Evolutionary conservation across 139 green algal species (phyloP), one percentile per base, ranked within the genome.

Genomic region (Auxenochlorella protothecoides): DNA sequence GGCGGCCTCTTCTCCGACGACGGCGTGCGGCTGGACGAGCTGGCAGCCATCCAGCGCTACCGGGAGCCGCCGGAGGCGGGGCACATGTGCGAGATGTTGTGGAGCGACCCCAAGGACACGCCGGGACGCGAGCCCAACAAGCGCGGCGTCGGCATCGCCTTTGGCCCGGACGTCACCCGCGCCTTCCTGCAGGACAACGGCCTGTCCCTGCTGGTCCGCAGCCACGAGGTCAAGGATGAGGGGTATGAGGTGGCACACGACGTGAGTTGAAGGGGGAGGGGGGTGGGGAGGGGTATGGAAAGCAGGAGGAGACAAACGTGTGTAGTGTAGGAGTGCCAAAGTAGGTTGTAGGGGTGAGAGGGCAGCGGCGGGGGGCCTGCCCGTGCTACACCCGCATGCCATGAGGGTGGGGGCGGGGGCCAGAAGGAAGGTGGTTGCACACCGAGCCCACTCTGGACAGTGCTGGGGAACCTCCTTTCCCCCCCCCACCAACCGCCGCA

Each of bases 41-140:
- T 98, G 53, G 81, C 88, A 5, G 76, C 68, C 13, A 90, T 97
- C 14, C 79, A 98, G 71, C 74, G 93, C 51, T 76, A 72, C 83
- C 84, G 87, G 72, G 94, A 99, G 83, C 94, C 94, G 3, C 92
- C 94, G 5, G 94, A 98, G 65, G 90, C 92, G 44, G 94, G 94
- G 3, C 74, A 94, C 56, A 98, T 98, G 93, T 98, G 93, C 80
- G 94, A 99, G 76, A 80, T 90, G 74, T 80, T 99, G 75, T 99
- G 94, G 94, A 93, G 83, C 60, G 94, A 99, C 81, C 93, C 94
- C 6, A 79, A 88, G 63, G 78, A 87, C 13, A 55, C 78, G 72
- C 71, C 71, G 0, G 94, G 94, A 16, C 78, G 87, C 55, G 74
- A 78, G 9, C 88, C 91, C 11, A 94, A 83, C 86, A 97, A 99